These are phyloP conservation scores for Hymenoscyphus salicellus DNA, from an alignment of 2,329 filamentous ascomycete genomes.

Conservation along the genomic window DNA sequence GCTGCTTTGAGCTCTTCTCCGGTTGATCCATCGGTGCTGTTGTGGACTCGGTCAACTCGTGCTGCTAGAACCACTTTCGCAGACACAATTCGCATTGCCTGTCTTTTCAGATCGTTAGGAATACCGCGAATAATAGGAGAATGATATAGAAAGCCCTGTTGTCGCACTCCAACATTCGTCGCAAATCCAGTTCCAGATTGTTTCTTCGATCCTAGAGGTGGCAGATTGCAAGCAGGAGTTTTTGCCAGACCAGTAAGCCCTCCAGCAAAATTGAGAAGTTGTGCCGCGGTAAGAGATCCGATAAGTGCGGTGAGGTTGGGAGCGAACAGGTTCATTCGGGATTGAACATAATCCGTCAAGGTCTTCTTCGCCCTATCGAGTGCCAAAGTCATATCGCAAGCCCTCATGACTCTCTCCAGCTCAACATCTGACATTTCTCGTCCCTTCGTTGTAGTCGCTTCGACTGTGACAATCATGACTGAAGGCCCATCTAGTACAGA, in stretches of 20 bases:
- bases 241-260: constrained; percentile 86
- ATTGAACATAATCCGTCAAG: constrained; percentile 91
- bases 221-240: constrained; percentile 88
- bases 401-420: constrained; percentile 68
- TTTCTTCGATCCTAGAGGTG: constrained; percentile 87
- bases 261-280: constrained; percentile 92
- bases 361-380: constrained; percentile 84
- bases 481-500: constrained; percentile 83
- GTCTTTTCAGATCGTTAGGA: constrained; percentile 80
- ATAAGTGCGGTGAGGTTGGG: constrained; percentile 90
- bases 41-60: constrained; percentile 82
- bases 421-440: constrained; percentile 72
- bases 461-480: constrained; percentile 92
- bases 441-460: constrained; percentile 86
- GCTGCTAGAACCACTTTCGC: constrained; percentile 93
- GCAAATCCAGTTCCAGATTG: constrained; percentile 76
- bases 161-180: constrained; percentile 84
- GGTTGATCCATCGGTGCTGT: constrained; percentile 74
- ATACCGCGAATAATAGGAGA: constrained; percentile 85
- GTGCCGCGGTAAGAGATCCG: constrained; percentile 87
- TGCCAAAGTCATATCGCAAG: constrained; percentile 83
- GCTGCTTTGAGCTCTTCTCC: constrained; percentile 79
- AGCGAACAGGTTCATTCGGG: constrained; percentile 92
- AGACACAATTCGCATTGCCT: constrained; percentile 91
- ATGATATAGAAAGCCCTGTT: constrained; percentile 91